Percentiles rank a stretch among this genome's conserved stretches.
These are phyloP conservation scores for Pseudozyma sp. DNA, from an alignment of 1,284 basidiomycete genomes.

Conservation along the genomic window DNA sequence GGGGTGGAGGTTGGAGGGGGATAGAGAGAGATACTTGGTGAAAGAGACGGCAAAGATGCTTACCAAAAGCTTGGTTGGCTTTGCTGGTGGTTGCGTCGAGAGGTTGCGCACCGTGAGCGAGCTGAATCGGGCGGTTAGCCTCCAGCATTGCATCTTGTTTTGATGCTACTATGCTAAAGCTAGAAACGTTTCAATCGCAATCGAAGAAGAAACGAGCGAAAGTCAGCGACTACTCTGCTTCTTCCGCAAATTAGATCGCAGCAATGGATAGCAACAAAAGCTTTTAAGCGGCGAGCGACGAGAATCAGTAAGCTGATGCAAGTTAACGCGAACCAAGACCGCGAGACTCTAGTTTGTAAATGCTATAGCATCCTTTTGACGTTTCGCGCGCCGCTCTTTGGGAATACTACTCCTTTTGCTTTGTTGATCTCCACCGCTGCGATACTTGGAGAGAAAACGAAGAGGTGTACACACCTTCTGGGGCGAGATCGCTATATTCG, in stretches of 20 bases:
- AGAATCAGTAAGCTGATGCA: slow-evolving; percentile 51
- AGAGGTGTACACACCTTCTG: slow-evolving; percentile 9
- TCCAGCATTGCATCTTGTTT: slow-evolving; percentile 23
- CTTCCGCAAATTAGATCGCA: background rate
- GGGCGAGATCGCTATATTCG: too few species aligned
- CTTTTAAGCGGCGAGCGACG: slow-evolving; percentile 10
- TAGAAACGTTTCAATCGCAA: background rate
- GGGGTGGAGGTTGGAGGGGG: background rate
- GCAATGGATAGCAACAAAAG: background rate
- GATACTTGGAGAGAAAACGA: background rate
- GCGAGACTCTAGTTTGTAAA: slow-evolving; percentile 67
- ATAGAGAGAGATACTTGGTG: background rate
- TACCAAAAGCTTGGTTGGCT: slow-evolving; percentile 27
- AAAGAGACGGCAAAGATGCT: slow-evolving; percentile 10
- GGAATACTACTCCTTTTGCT: too few species aligned
- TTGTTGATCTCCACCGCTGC: background rate
- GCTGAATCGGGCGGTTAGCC: background rate
- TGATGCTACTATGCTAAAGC: background rate
- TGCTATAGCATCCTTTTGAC: slow-evolving; percentile 51
- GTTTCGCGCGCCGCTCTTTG: background rate
- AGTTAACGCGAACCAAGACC: slow-evolving; percentile 65
- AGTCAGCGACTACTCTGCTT: background rate
- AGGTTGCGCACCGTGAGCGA: background rate
- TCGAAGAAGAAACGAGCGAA: too few species aligned
- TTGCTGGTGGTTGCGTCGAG: background rate